Conservation (phyloP, 305 asterid species). For the Fraxinus albicans region DNA sequence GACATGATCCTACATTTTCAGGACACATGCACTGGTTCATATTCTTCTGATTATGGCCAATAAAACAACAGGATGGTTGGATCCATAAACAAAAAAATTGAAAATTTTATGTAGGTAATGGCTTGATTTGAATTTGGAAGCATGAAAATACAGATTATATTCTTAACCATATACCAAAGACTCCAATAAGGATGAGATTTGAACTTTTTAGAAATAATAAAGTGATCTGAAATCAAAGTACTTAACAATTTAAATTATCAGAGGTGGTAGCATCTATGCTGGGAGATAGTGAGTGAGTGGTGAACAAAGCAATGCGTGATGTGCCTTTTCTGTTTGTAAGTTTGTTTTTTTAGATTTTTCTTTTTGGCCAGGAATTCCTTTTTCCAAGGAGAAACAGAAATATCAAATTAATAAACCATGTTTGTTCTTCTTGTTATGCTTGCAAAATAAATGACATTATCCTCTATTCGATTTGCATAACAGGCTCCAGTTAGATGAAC, state of each 20-base stretch:
- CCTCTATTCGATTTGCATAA: not conserved
- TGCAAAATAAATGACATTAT: not conserved
- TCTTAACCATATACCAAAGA: not conserved
- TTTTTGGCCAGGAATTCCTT: not conserved
- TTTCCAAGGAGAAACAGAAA: not conserved
- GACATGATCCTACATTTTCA: not conserved
- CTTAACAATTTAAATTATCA: not conserved
- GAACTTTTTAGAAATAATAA: not conserved
- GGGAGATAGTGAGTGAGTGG: not conserved
- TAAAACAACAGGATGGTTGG: not conserved
- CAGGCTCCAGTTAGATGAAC: not conserved
- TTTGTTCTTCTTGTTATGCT: not conserved
- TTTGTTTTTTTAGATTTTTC: not conserved
- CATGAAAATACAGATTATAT: not conserved
- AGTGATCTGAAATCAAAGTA: not conserved
- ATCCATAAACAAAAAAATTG: no score
- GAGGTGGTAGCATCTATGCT: not conserved
- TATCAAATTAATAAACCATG: not conserved
- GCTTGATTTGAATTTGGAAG: not conserved
- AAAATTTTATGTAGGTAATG: not conserved
- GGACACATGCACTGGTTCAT: not conserved
- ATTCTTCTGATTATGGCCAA: not conserved
- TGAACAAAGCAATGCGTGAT: not conserved
- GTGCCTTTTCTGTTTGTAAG: not conserved
- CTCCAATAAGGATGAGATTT: not conserved